Evolutionary conservation across 805 yeast species (phyloP), one percentile per base, ranked within the genome.

Genomic region (Yarrowia yakushimensis): DNA sequence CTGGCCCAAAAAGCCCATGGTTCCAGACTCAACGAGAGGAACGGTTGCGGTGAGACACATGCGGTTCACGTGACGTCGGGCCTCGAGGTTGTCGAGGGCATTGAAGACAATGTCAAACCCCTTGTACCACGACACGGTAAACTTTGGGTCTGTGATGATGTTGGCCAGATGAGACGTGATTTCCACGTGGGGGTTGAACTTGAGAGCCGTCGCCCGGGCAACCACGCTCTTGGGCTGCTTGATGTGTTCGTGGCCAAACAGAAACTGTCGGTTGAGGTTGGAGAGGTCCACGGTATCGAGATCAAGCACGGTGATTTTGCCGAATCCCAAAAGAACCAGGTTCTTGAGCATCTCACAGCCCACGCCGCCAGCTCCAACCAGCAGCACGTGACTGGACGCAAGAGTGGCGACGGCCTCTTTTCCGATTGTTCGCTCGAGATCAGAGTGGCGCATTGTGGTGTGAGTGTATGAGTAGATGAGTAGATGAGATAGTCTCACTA

Each of bases 1-100:
- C 72, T 94, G 97, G 22, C 99, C 99, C 66, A 85, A 86, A 66
- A 86, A 88, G 1, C 99, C 99, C 0, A 97, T 88, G 0, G 98
- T 92, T 10, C 99, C 99, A 62, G 90, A 84, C 73, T 94, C 99
- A 81, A 94, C 84, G 57, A 93, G 79, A 1, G 96, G 96, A 27
- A 81, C 86, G 27, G 81, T 77, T 18, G 89, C 76, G 64, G 88
- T 87, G 13, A 93, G 79, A 10, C 93, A 86, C 76, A 93, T 84
- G 64, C 83, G 82, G 71, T 94, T 94, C 57, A 96, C 97, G 72
- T 91, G 88, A 15, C 92, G 78, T 68, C 99, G 80, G 0, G 99
- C 99, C 60, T 90, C 96, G 30, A 92, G 77, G 72, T 94, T 94
- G 72, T 94, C 99, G 67, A 94, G 79, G 0, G 99, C 99, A 70